Conservation (phyloP, 257 asterid genomes). For the Jaltomata sinuosa region DNA sequence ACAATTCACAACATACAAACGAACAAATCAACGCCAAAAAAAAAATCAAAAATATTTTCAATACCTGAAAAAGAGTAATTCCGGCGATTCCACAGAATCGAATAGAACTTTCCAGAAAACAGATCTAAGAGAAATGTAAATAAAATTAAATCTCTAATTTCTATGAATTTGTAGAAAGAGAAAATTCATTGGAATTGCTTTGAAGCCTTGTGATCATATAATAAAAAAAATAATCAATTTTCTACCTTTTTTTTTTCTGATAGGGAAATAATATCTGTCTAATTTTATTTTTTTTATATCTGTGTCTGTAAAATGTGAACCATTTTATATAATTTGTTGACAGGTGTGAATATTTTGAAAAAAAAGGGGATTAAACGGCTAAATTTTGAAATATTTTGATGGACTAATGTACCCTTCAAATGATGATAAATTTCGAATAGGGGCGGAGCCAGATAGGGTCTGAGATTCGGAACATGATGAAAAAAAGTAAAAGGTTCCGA, state of each 20-base stretch:
- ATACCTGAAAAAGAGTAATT: not conserved
- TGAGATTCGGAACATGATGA: no score
- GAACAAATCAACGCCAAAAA: not conserved
- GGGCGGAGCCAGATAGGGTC: no score
- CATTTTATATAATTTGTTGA: not conserved
- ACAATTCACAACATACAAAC: not conserved
- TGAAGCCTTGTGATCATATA: constrained; percentile 1
- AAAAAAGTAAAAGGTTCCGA: no score
- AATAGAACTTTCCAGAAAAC: not conserved
- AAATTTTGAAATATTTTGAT: not conserved
- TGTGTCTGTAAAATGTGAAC: not conserved
- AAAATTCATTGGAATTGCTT: constrained; percentile 2
- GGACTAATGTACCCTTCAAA: not conserved
- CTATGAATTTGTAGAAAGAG: not conserved
- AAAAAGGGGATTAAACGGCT: constrained; percentile 1
- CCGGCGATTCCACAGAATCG: not conserved
- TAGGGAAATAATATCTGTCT: constrained; percentile 9
- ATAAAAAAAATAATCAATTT: not conserved
- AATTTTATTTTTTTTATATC: not conserved
- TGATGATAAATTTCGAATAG: not conserved
- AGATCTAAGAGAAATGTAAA: constrained; percentile 15
- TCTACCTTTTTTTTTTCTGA: constrained; percentile 15
- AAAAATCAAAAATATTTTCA: not conserved
- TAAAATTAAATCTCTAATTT: not conserved
- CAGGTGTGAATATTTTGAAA: not conserved